Evolutionary conservation across 345 rosid genomes (phyloP).

Genomic region (Garcia nutans): DNA sequence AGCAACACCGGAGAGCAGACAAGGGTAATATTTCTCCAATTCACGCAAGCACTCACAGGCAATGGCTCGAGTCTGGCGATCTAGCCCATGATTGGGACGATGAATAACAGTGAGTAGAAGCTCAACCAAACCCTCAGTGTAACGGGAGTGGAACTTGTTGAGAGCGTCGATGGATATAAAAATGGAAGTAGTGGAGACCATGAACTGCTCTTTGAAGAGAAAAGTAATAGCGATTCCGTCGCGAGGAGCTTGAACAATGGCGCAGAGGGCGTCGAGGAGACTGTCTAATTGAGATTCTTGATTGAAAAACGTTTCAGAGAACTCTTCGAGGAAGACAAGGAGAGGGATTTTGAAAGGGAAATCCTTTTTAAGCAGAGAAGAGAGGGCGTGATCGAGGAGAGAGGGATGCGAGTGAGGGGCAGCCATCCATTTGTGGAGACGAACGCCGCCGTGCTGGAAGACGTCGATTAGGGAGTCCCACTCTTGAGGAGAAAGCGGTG

Average conservation of each 20-base stretch:
- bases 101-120: slow-evolving; percentile 67
- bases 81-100: slow-evolving; percentile 84
- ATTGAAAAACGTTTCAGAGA: slow-evolving; percentile 33
- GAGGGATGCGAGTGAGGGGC: slow-evolving; percentile 36
- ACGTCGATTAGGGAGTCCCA: slow-evolving; percentile 83
- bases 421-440: slow-evolving; percentile 51
- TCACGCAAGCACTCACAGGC: slow-evolving; percentile 91
- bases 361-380: slow-evolving; percentile 62
- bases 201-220: slow-evolving; percentile 72
- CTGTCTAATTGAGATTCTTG: slow-evolving; percentile 42
- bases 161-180: slow-evolving; percentile 55
- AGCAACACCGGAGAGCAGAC: slow-evolving; percentile 68
- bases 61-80: slow-evolving; percentile 75
- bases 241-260: slow-evolving; percentile 65
- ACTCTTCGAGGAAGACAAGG: slow-evolving; percentile 77
- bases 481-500: slow-evolving; percentile 58
- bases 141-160: slow-evolving; percentile 29
- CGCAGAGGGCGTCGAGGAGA: slow-evolving; percentile 62
- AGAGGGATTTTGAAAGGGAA: slow-evolving; percentile 70
- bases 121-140: slow-evolving; percentile 58
- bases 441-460: slow-evolving; percentile 65
- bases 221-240: slow-evolving; percentile 49
- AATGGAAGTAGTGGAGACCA: slow-evolving; percentile 76
- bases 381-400: slow-evolving; percentile 58
- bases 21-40: slow-evolving; percentile 69